Conservation (phyloP, 257 asterid species). For the Avicennia marina region DNA sequence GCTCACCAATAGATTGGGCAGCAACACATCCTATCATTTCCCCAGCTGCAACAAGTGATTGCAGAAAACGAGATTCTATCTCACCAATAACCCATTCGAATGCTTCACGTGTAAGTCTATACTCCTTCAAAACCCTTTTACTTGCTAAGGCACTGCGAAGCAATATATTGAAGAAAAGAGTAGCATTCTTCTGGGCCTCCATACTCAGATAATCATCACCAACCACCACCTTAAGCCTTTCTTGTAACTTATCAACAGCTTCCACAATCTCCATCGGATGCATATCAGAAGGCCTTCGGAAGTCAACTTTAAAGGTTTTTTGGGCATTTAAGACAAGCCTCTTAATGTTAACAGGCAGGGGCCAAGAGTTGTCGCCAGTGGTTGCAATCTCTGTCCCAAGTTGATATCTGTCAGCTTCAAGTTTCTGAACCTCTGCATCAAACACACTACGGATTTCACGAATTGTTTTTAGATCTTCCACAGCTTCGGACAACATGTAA, state of each 20-base stretch:
- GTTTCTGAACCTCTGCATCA: conserved; percentile 96
- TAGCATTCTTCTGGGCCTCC: conserved; percentile 98
- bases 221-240: conserved; percentile 96
- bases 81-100: conserved; percentile 99
- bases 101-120: conserved; percentile 90
- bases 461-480: conserved; percentile 84
- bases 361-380: conserved; percentile 92
- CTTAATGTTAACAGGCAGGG: conserved; percentile 86
- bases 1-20: conserved; percentile 98
- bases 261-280: conserved; percentile 99
- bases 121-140: conserved; percentile 90
- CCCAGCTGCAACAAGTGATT: conserved; percentile 97
- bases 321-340: conserved; percentile 91
- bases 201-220: conserved; percentile 97
- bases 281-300: conserved; percentile 91
- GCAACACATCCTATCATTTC: conserved; percentile 99
- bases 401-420: conserved; percentile 82
- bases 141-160: conserved; percentile 98
- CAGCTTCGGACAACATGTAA: conserved; percentile 81
- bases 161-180: conserved; percentile 90
- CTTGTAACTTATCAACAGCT: conserved; percentile 95
- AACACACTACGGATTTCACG: conserved; percentile 94
- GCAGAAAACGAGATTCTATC: conserved; percentile 94
- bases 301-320: conserved; percentile 92
- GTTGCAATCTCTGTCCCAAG: conserved; percentile 95